These are phyloP conservation scores for Postia placenta DNA, from an alignment of 768 basidiomycete species.

Conservation along the genomic window DNA sequence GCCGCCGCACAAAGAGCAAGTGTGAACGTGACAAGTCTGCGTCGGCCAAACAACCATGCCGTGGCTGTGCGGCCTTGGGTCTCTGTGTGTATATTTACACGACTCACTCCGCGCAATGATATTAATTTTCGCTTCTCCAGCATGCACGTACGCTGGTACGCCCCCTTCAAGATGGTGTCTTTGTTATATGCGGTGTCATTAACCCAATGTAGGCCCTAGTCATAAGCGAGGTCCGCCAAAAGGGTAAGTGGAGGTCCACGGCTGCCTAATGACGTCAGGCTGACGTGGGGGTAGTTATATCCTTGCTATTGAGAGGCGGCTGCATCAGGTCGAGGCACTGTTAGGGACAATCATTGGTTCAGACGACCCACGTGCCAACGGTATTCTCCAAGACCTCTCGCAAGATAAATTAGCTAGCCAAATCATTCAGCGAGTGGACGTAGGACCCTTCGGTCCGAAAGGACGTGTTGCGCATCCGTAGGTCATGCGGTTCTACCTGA, in stretches of 20 bases:
- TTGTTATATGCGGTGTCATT: not conserved
- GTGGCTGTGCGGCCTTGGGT: constrained; percentile 24
- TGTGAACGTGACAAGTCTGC: constrained; percentile 24
- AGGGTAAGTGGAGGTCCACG: constrained; percentile 17
- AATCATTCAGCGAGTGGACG: constrained; percentile 31
- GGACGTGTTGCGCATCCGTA: constrained; percentile 23
- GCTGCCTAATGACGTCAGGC: too few relatives aligned
- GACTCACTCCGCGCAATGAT: not conserved
- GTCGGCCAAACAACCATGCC: constrained; percentile 18
- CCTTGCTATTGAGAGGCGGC: constrained; percentile 34
- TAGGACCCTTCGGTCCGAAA: constrained; percentile 29
- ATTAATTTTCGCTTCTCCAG: constrained; percentile 8
- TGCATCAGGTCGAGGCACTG: constrained; percentile 39
- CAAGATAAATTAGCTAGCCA: constrained; percentile 32
- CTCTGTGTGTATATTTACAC: constrained; percentile 16
- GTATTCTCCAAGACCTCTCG: constrained; percentile 28
- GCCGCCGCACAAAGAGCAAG: constrained; percentile 32
- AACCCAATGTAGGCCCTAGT: constrained; percentile 15
- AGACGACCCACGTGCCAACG: constrained; percentile 32
- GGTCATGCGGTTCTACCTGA: constrained; percentile 1
- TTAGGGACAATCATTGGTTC: constrained; percentile 35
- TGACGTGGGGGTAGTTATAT: constrained; percentile 34
- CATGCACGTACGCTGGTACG: constrained; percentile 22
- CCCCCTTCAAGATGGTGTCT: not conserved
- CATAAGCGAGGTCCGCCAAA: constrained; percentile 31